Conservation (phyloP, 2,329 filamentous ascomycete genomes). For the Calonectria pseudoturangicola region DNA sequence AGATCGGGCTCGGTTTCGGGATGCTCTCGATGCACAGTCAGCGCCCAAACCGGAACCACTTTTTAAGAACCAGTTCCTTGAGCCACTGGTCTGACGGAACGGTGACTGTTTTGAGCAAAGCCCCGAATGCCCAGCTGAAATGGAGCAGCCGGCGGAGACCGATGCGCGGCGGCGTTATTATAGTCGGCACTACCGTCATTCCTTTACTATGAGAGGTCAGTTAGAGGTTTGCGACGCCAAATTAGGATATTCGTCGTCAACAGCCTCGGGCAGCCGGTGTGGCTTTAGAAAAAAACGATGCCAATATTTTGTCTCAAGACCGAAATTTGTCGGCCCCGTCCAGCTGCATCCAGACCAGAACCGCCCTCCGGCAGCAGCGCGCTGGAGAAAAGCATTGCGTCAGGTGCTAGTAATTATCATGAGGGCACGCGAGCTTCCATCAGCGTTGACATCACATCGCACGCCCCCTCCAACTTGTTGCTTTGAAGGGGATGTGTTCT, state of each 20-base stretch:
- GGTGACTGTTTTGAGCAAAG: slow-evolving; percentile 47
- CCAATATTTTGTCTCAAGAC: slow-evolving; percentile 30
- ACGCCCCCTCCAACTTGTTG: slow-evolving; percentile 18
- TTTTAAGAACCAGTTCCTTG: slow-evolving; percentile 43
- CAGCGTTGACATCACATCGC: slow-evolving; percentile 37
- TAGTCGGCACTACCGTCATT: slow-evolving; percentile 44
- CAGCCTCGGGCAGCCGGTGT: slow-evolving; percentile 1
- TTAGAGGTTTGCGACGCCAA: slow-evolving; percentile 29
- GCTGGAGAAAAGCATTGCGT: slow-evolving; percentile 12
- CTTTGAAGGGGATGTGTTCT: slow-evolving; percentile 14
- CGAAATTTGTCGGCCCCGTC: slow-evolving; percentile 48
- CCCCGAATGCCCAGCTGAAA: slow-evolving; percentile 33
- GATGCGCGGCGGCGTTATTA: slow-evolving; percentile 3
- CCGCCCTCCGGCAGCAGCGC: slow-evolving; percentile 9
- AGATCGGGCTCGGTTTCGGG: slow-evolving; percentile 39
- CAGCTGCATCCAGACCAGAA: slow-evolving; percentile 17
- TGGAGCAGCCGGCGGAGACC: slow-evolving; percentile 28
- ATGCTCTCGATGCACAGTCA: slow-evolving; percentile 33
- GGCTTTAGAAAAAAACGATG: slow-evolving; percentile 8
- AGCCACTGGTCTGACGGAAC: slow-evolving; percentile 39
- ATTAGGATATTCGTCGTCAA: slow-evolving; percentile 30
- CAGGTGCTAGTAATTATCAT: slow-evolving; percentile 18
- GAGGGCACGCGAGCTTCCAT: slow-evolving; percentile 27
- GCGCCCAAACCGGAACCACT: slow-evolving; percentile 29
- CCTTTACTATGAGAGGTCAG: slow-evolving; percentile 45